Base-by-base conservation (phyloP, 768 basidiomycete species). In the Termitomyces sp. region DNA sequence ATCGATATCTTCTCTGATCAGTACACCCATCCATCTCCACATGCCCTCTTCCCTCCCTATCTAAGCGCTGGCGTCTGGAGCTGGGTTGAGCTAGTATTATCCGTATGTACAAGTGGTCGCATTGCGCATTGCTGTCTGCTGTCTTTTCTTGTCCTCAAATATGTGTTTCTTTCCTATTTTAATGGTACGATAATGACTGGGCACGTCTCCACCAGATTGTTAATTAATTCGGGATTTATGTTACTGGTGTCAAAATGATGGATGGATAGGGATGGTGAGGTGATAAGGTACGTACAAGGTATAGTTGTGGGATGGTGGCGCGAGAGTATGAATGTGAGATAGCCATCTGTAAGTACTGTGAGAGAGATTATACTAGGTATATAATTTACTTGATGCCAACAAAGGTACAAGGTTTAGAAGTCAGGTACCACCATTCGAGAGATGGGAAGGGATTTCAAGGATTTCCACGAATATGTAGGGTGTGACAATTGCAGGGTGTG, bases 1-100 rank as follows among this genome's bases (percentile, higher is more conserved):
- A 43, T 42, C 37, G 32, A 34, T 16, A 20, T 10, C 8, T 48
- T 40, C 34, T n/a, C 24, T 43, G 55, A 50, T 51, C 47, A 47
- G 55, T 10, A 56, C 26, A 48, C 33, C 32, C 52, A 40, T 53
- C 34, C 39, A 27, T 40, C 39, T 30, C n/a, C 46, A 37, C 30
- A 39, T 30, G 22, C 9, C 34, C 46, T n/a, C 37, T 24, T 26
- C 26, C 50, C 51, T 52, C 22, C 22, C 2, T 6, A 26, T n/a
- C 24, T 16, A 56, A 30, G 42, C 49, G 56, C 56, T 37, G 48
- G 56, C 56, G 34, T 49, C 39, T 44, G 39, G 33, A 34, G 12
- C 8, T 36, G 33, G 49, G 43, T 22, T 27, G 37, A 20, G 24
- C 8, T 42, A 24, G 40, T 9, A 24, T 44, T 44, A 42, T 53